Conservation (phyloP, 2,329 filamentous ascomycete genomes). For the Trichoderma koningiopsis region DNA sequence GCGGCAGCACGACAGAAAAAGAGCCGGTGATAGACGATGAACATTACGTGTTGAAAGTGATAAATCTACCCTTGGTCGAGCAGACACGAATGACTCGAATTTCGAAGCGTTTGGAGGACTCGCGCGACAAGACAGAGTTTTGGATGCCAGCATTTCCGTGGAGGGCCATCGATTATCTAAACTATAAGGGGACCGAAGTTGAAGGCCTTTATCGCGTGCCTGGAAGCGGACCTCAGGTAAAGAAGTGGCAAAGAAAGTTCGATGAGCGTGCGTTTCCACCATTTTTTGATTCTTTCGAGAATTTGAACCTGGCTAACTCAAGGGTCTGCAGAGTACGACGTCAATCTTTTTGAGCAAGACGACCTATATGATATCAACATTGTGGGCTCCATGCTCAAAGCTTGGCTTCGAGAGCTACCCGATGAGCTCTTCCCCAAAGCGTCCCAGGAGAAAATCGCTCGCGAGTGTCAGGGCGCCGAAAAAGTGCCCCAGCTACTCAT, state of each 20-base stretch:
- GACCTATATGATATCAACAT: slow-evolving; percentile 96
- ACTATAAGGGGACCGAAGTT: slow-evolving; percentile 91
- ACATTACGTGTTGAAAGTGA: slow-evolving; percentile 80
- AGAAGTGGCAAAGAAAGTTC: slow-evolving; percentile 90
- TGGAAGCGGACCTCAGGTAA: slow-evolving; percentile 85
- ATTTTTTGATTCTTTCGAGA: background rate
- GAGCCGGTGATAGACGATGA: slow-evolving; percentile 73
- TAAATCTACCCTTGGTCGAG: slow-evolving; percentile 83
- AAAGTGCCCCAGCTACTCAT: slow-evolving; percentile 82
- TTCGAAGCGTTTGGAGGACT: slow-evolving; percentile 83
- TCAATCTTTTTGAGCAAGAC: slow-evolving; percentile 83
- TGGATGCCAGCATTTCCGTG: slow-evolving; percentile 98
- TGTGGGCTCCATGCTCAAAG: slow-evolving; percentile 93
- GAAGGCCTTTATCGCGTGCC: slow-evolving; percentile 93
- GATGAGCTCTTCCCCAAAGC: slow-evolving; percentile 90
- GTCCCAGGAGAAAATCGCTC: slow-evolving; percentile 76
- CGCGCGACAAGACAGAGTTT: slow-evolving; percentile 93
- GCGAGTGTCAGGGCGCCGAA: slow-evolving; percentile 77
- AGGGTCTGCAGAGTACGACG: slow-evolving; percentile 67
- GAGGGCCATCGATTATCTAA: slow-evolving; percentile 94
- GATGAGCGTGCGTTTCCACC: slow-evolving; percentile 66
- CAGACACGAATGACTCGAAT: slow-evolving; percentile 91
- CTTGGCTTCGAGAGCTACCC: slow-evolving; percentile 91
- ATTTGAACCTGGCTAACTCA: slow-evolving; percentile 28
- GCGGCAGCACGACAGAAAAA: slow-evolving; percentile 68